Base-by-base conservation (phyloP, 352 stramenopile species). In the Pythium aphanidermatum region DNA sequence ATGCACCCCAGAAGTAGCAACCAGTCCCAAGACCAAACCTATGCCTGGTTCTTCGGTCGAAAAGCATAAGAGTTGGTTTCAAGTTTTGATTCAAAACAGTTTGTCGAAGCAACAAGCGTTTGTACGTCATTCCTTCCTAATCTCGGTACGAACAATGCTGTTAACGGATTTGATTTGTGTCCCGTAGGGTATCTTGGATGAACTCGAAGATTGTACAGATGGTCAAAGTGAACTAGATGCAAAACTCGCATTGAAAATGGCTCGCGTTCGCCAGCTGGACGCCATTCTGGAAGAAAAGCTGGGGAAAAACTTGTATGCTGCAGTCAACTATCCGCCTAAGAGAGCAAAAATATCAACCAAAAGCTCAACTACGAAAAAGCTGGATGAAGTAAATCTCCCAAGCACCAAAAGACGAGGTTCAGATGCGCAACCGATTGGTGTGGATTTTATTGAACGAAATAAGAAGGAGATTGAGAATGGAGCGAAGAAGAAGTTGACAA, bases 161-260 rank as follows among this genome's bases (percentile, higher is more conserved):
- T 26, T 24, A 16, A 16, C 4, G 21, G 9, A 31, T 17, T 16
- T 36, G 3, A 30, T 2, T 26, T 51, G 21, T n/a, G n/a, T n/a
- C n/a, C n/a, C n/a, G n/a, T 36, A 86, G 74, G 74, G 70, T 6
- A 41, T 52, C 16, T 39, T 86, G 35, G 59, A 76, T 17, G 69
- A 82, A 17, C 35, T 33, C 13, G 60, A 61, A 9, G 56, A 74
- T 5, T 58, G 56, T 7, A 28, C 31, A 2, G 52, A 66, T 35
- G 60, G 50, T 0, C 60, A 62, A n/a, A 40, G 35, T 4, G 51
- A 45, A 9, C 36, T 83, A 20, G 55, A 61, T 17, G 58, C 71
- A 28, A 88, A 86, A 43, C 84, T 88, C 28, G 76, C 73, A n/a
- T 48, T 86, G 29, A 86, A 86, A 51, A 80, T 83, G 58, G 71